phyloP scores from a whole-genome alignment of 495 filamentous ascomycete species.

The Baudoinia panamericana region DNA sequence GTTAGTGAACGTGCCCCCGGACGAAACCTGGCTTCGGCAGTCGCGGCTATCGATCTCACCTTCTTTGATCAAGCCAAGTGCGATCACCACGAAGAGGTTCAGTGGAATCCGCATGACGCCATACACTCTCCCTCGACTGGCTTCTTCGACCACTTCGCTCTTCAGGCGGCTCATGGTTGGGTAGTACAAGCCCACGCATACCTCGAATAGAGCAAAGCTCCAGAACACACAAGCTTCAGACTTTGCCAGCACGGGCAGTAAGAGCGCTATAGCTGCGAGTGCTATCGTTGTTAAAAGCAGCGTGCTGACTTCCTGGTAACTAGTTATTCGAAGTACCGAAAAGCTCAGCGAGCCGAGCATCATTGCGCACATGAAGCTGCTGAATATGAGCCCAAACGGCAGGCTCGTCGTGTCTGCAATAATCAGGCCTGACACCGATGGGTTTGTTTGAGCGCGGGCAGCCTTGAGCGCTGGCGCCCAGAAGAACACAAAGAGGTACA shows the following conservation, averaged over 20 bases:
- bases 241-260: neutral
- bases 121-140: slow-evolving; percentile 40
- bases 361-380: slow-evolving; percentile 43
- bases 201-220: slow-evolving; percentile 42
- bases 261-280: neutral
- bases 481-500: slow-evolving; percentile 49
- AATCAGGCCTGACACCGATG: too few species aligned
- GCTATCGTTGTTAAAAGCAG: too few species aligned
- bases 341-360: slow-evolving; percentile 33
- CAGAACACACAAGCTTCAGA: slow-evolving; percentile 28
- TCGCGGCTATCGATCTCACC: too few species aligned
- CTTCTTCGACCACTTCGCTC: slow-evolving; percentile 37
- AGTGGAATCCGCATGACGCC: slow-evolving; percentile 40
- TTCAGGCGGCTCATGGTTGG: slow-evolving; percentile 40
- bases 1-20: too few species aligned
- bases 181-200: slow-evolving; percentile 42
- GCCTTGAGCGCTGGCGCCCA: slow-evolving; percentile 39
- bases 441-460: too few species aligned
- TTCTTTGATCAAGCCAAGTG: slow-evolving; percentile 34
- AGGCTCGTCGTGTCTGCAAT: slow-evolving; percentile 22
- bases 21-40: too few species aligned
- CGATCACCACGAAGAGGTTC: slow-evolving; percentile 41
- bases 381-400: slow-evolving; percentile 45
- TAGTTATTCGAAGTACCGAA: too few species aligned
- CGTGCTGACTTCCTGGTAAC: too few species aligned